Base-by-base conservation (phyloP, 2,329 filamentous ascomycete species). In the Neofusicoccum umdonicola region DNA sequence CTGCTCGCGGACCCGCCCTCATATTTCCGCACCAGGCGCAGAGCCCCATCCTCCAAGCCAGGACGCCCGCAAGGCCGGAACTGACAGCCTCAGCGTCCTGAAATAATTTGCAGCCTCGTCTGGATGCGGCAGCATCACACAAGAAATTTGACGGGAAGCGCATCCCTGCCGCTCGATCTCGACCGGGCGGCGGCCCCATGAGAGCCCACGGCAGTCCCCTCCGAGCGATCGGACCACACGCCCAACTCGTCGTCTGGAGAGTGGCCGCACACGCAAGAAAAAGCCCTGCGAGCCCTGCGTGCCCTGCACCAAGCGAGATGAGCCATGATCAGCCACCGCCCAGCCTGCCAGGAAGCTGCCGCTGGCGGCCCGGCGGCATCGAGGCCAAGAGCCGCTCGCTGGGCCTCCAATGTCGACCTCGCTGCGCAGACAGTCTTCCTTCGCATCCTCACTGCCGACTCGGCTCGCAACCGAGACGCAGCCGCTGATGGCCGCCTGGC, bases 111-210 rank as follows among this genome's bases (percentile, higher is more conserved):
- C 56, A 35, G 56, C 56, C 41, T 15, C 56, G 56, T 37, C 56
- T 60, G 56, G 41, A 60, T 47, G 56, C 56, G 56, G 56, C 56
- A 60, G 41, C 56, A 37, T 47, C 27, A 34, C 56, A 47, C 56
- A 47, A 47, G 42, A 58, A 56, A 56, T 44, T 58, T 45, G 39
- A 45, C 54, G 39, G 39, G 13, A 37, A 19, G 19, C 56, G n/a
- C 56, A 37, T 60, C 42, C 56, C 42, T 47, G 42, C 27, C 27
- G 7, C n/a, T 47, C 56, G 56, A 60, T 47, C 56, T 60, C 56
- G 56, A 60, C 56, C 56, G 42, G 56, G 11, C 56, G 56, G 11
- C 56, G 56, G 41, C 56, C 41, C 56, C 56, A 47, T 47, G 41
- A 37, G 31, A 60, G 17, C 56, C 22, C 56, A 17, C 56, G 56